Evolutionary conservation across 2,329 filamentous ascomycete genomes (phyloP).

Genomic region (Neonectria faginata): DNA sequence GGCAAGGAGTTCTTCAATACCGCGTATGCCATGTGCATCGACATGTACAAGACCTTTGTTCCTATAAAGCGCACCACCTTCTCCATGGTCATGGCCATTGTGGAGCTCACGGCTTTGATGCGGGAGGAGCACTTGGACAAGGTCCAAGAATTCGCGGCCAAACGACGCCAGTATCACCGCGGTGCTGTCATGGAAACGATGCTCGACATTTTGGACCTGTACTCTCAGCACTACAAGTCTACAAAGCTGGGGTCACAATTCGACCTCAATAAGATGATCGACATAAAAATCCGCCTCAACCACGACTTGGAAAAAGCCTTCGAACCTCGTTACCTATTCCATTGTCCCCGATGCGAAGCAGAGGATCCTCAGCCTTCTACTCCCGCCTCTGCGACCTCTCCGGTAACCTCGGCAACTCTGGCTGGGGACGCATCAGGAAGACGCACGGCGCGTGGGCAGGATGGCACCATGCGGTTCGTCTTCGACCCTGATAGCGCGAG

Average conservation of each 20-base stretch:
- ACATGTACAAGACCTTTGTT: conserved; percentile 93
- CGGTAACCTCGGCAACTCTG: conserved; percentile 54
- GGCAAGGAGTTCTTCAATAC: conserved; percentile 70
- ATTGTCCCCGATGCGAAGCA: conserved; percentile 64
- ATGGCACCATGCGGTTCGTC: conserved; percentile 89
- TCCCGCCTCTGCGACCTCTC: conserved; percentile 51
- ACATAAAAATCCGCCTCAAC: conserved; percentile 88
- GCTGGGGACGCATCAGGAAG: conserved; percentile 50
- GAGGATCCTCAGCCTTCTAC: conserved; percentile 50
- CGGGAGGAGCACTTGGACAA: conserved; percentile 60
- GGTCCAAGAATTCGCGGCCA: conserved; percentile 61
- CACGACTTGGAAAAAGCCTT: conserved; percentile 76
- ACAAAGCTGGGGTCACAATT: conserved; percentile 81
- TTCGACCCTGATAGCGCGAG: conserved; percentile 82
- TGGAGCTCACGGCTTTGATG: conserved; percentile 83
- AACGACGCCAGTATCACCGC: conserved; percentile 60
- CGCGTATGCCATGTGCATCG: conserved; percentile 85
- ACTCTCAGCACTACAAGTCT: conserved; percentile 82
- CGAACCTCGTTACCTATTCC: conserved; percentile 72
- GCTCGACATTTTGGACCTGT: conserved; percentile 90
- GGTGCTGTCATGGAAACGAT: conserved; percentile 77
- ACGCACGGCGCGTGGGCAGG: conserved; percentile 58
- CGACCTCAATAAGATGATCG: conserved; percentile 82
- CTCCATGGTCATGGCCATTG: conserved; percentile 84
- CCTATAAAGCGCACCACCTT: conserved; percentile 89